Conservation (phyloP, 2,329 filamentous ascomycete genomes). For the Fusarium cicatricum region DNA sequence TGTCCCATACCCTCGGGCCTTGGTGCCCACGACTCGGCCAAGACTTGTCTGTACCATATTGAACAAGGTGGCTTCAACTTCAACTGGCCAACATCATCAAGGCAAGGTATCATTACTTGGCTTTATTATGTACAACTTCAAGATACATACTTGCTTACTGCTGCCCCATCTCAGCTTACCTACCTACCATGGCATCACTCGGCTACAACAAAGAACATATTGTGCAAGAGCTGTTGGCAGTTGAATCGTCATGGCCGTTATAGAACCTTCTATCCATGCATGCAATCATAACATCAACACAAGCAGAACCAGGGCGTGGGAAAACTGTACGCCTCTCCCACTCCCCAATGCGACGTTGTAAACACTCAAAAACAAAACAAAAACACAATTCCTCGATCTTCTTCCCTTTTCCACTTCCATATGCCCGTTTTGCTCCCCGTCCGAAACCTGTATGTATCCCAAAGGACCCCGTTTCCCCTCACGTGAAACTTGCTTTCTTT, state of each 20-base stretch:
- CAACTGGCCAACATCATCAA: too few relatives aligned
- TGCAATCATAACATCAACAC: constrained; percentile 28
- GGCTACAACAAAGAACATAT: not conserved
- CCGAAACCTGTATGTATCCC: constrained; percentile 38
- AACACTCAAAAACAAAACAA: constrained; percentile 11
- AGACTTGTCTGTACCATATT: too few relatives aligned
- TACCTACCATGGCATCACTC: too few relatives aligned
- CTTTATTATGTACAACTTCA: too few relatives aligned
- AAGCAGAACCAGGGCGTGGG: not conserved
- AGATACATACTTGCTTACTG: too few relatives aligned
- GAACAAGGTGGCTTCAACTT: too few relatives aligned
- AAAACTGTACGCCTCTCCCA: constrained; percentile 21
- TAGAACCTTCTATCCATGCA: constrained; percentile 34
- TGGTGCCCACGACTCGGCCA: too few relatives aligned
- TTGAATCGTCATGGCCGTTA: constrained; percentile 32
- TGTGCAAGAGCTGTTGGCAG: not conserved
- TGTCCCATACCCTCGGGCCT: too few relatives aligned
- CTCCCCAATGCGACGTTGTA: constrained; percentile 22
- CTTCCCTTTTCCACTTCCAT: constrained; percentile 25
- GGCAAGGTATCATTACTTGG: too few relatives aligned
- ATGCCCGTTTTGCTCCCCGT: constrained; percentile 22
- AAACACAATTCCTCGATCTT: not conserved
- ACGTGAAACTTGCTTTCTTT: constrained; percentile 23
- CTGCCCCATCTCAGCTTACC: too few relatives aligned
- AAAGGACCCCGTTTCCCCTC: constrained; percentile 19